Evolutionary conservation across 1,284 basidiomycete genomes (phyloP).

Genomic region (Phellopilus nigrolimitatus): DNA sequence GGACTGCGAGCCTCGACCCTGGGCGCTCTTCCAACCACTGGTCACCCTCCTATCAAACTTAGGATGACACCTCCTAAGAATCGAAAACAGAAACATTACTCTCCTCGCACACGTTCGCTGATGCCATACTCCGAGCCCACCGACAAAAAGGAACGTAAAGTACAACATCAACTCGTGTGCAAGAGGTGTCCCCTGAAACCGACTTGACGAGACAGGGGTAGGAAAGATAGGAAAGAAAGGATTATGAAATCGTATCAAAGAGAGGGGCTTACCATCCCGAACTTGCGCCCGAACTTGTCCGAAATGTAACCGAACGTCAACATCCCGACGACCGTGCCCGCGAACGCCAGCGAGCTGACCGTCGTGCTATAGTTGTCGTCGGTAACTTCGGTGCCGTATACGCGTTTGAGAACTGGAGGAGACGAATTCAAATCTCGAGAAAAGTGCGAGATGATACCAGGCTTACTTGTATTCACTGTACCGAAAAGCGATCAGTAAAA

Average conservation of each 20-base stretch:
- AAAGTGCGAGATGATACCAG: not conserved
- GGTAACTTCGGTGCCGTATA: constrained; percentile 55
- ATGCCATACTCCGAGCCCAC: not conserved
- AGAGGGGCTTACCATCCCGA: constrained; percentile 65
- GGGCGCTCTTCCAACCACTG: too few relatives aligned
- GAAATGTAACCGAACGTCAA: constrained; percentile 71
- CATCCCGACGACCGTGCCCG: constrained; percentile 84
- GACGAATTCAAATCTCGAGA: constrained; percentile 3
- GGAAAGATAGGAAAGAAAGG: constrained; percentile 1
- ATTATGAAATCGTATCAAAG: not conserved
- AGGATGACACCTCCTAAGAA: too few relatives aligned
- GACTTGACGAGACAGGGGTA: not conserved
- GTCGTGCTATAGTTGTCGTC: constrained; percentile 54
- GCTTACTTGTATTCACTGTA: constrained; percentile 60
- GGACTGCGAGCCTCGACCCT: too few relatives aligned
- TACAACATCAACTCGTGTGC: too few relatives aligned
- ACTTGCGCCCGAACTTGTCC: constrained; percentile 85
- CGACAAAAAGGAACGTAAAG: too few relatives aligned
- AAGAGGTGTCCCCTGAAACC: too few relatives aligned
- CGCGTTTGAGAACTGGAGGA: constrained; percentile 52
- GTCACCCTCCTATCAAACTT: too few relatives aligned
- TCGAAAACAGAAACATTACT: too few relatives aligned
- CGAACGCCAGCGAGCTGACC: constrained; percentile 69
- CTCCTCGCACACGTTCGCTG: too few relatives aligned
- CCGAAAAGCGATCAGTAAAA: constrained; percentile 3